A percentile compares a stretch with the other conserved stretches of the same genome.
Conservation (phyloP, 2,329 filamentous ascomycete species). For the Chaetomium olivaceum region DNA sequence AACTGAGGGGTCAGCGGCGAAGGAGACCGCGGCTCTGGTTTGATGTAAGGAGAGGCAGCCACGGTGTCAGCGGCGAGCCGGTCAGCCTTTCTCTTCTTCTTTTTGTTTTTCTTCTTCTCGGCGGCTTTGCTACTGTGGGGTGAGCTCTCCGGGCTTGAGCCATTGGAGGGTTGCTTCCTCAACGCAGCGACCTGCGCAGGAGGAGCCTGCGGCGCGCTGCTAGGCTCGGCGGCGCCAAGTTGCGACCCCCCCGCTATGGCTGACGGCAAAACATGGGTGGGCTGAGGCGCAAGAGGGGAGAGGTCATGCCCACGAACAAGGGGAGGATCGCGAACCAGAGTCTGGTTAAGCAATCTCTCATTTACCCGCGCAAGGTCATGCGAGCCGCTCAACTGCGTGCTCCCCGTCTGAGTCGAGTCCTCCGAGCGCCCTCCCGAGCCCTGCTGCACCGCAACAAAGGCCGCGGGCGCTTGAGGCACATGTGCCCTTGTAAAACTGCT, state of each 20-base stretch:
- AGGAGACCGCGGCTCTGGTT: conserved; percentile 64
- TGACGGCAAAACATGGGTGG: conserved; percentile 66
- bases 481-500: conserved; percentile 14
- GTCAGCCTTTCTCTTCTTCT: conserved; percentile 55
- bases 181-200: conserved; percentile 59
- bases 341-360: conserved; percentile 42
- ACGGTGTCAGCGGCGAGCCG: conserved; percentile 47
- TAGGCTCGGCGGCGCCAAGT: conserved; percentile 37
- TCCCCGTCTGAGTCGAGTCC: conserved; percentile 43
- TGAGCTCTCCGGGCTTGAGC: conserved; percentile 62
- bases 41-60: conserved; percentile 57
- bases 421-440: conserved; percentile 46
- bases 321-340: conserved; percentile 50
- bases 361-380: conserved; percentile 39
- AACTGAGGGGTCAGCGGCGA: conserved; percentile 59
- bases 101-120: conserved; percentile 54
- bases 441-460: conserved; percentile 43
- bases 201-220: conserved; percentile 42
- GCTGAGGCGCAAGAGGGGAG: conserved; percentile 72
- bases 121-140: conserved; percentile 51
- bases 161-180: conserved; percentile 50
- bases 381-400: conserved; percentile 40
- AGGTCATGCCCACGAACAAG: conserved; percentile 73
- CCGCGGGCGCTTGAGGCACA: conserved; percentile 19
- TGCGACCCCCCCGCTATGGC: conserved; percentile 46